These are phyloP conservation scores for Cymbidium sinense DNA, from an alignment of 106 monocot species.

Conservation along the genomic window DNA sequence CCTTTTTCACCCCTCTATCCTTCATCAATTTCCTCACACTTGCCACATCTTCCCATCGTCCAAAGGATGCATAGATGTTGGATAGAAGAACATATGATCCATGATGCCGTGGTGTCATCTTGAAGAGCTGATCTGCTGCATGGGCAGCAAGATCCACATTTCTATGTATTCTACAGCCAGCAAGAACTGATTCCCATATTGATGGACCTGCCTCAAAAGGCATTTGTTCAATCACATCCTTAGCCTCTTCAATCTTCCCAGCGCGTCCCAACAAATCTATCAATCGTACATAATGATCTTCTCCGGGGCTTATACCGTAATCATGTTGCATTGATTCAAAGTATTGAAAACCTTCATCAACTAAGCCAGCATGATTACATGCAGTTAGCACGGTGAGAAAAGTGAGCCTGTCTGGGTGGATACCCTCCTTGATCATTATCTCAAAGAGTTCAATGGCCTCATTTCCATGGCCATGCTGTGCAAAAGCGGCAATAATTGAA, in stretches of 20 bases:
- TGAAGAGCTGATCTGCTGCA: slow-evolving; percentile 71
- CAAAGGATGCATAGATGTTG: slow-evolving; percentile 71
- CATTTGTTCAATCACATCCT: slow-evolving; percentile 52
- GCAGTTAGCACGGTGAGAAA: slow-evolving; percentile 75
- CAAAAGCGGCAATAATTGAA: slow-evolving; percentile 85
- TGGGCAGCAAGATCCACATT: slow-evolving; percentile 55
- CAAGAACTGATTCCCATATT: slow-evolving; percentile 83
- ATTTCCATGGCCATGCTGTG: slow-evolving; percentile 79
- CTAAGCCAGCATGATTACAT: slow-evolving; percentile 82
- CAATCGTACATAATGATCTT: slow-evolving; percentile 81
- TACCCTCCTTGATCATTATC: slow-evolving; percentile 51
- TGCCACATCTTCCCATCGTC: slow-evolving; percentile 66
- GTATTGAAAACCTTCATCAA: slow-evolving; percentile 68
- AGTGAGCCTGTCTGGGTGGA: slow-evolving; percentile 48
- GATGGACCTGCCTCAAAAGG: slow-evolving; percentile 64
- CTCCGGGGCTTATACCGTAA: slow-evolving; percentile 61
- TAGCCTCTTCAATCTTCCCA: slow-evolving; percentile 56
- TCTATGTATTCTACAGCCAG: slow-evolving; percentile 60
- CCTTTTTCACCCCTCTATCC: slow-evolving; percentile 72
- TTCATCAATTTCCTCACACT: slow-evolving; percentile 84
- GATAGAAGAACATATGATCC: slow-evolving; percentile 76
- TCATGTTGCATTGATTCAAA: slow-evolving; percentile 74
- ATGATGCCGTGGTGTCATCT: slow-evolving; percentile 63
- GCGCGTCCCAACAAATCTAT: slow-evolving; percentile 83
- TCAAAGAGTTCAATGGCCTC: slow-evolving; percentile 71